These are phyloP conservation scores for Penicillium sp. DNA, from an alignment of 2,329 filamentous ascomycete genomes.

Conservation along the genomic window DNA sequence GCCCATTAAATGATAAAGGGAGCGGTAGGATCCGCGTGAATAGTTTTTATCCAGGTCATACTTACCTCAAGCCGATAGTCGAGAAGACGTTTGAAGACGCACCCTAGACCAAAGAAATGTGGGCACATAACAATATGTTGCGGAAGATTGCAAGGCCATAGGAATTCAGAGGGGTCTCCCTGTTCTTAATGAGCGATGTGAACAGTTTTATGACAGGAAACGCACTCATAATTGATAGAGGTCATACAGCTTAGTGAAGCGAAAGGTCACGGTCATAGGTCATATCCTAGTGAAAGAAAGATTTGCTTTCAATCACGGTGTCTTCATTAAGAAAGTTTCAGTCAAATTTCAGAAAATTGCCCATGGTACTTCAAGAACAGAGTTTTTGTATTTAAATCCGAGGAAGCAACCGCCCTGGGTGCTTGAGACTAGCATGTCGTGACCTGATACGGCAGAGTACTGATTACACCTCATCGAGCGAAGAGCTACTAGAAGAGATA, in stretches of 20 bases:
- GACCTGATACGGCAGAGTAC: too few species aligned
- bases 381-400: too few species aligned
- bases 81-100: not conserved
- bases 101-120: not conserved
- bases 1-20: not conserved
- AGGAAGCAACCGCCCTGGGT: too few species aligned
- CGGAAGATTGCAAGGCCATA: not conserved
- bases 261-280: too few species aligned
- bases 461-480: too few species aligned
- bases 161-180: not conserved
- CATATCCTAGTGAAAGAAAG: too few species aligned
- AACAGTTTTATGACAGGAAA: not conserved
- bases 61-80: not conserved
- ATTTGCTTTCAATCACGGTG: too few species aligned
- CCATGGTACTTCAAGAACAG: too few species aligned
- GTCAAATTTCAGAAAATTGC: too few species aligned
- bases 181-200: not conserved
- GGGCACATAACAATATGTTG: not conserved
- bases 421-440: too few species aligned
- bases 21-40: not conserved
- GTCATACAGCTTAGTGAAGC: constrained; percentile 1
- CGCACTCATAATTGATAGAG: not conserved
- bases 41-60: constrained; percentile 1
- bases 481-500: too few species aligned
- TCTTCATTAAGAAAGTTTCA: too few species aligned